These are phyloP conservation scores for Cercospora sp. DNA, from an alignment of 2,329 filamentous ascomycete species.

Conservation along the genomic window DNA sequence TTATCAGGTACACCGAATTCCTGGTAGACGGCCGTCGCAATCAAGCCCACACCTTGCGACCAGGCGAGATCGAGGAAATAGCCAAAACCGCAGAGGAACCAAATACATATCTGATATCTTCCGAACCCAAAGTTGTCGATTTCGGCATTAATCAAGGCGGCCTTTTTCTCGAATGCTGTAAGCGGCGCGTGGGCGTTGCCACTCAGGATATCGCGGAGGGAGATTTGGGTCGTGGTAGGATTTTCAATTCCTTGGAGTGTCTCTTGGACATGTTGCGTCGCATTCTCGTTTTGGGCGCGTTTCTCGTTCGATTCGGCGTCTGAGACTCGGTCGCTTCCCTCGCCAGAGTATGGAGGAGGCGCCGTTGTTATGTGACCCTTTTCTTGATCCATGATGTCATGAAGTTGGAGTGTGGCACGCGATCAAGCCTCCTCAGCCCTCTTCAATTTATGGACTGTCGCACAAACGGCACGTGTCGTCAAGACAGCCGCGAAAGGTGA, in stretches of 20 bases:
- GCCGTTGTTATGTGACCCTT: slow-evolving; percentile 4
- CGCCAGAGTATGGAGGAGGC: neutral
- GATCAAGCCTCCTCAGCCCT: neutral
- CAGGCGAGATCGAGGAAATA: slow-evolving; percentile 60
- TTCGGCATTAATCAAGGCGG: slow-evolving; percentile 49
- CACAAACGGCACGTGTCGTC: neutral
- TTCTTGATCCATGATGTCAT: slow-evolving; percentile 6
- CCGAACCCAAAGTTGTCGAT: slow-evolving; percentile 57
- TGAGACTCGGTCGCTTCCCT: neutral
- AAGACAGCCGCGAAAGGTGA: neutral
- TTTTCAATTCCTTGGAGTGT: slow-evolving; percentile 4
- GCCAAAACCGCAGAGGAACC: slow-evolving; percentile 56
- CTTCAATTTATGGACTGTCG: neutral
- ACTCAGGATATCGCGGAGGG: slow-evolving; percentile 12
- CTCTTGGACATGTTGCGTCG: neutral
- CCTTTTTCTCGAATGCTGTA: slow-evolving; percentile 49
- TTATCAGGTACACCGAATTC: slow-evolving; percentile 55
- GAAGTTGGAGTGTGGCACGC: neutral
- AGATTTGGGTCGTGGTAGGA: slow-evolving; percentile 10
- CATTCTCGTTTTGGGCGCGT: neutral
- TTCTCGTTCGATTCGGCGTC: slow-evolving; percentile 3
- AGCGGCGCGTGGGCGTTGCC: slow-evolving; percentile 18
- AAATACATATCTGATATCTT: slow-evolving; percentile 50
- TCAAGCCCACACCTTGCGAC: slow-evolving; percentile 61
- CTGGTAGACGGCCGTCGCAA: slow-evolving; percentile 56